Base-by-base conservation (phyloP, 108 stramenopile species). In the Asterionellopsis glacialis region DNA sequence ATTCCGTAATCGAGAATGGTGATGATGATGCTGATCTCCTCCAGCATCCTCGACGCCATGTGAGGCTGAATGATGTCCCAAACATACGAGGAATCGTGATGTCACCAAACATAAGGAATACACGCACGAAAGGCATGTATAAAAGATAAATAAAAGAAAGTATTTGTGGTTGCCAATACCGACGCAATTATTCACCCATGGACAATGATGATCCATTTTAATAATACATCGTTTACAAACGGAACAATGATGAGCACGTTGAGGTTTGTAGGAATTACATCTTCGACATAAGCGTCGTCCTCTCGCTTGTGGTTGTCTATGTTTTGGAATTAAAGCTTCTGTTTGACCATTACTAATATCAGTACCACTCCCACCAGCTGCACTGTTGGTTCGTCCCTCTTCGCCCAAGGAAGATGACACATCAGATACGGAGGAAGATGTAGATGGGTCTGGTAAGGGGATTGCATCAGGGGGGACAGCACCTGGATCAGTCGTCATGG, bases 181-280 rank as follows among this genome's bases (percentile, higher is more conserved):
- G 16, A 99, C 95, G 77, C 97, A 97, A 77, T 99, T 98, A 82
- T 98, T 98, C 41, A 98, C 95, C 98, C 97, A 97, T 19, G 96
- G 95, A 67, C 97, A 98, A 63, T 89, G 84, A 83, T 88, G 94
- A 67, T 95, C 94, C 91, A 95, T 92, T 73, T 95, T 92, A 58
- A 95, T 81, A 33, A 95, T 87, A 65, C 94, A 95, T 55, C 94
- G 65, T 25, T 76, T 73, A 76, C 93, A 95, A n/a, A 95, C 77
- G 60, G 82, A 69, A 60, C 82, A 89, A 67, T 85, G 84, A 75
- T 85, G 93, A 38, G 93, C 93, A 59, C 93, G 82, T 26, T 73
- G 87, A 33, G 93, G 93, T 57, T 95, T 95, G 76, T 83, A 95
- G 5, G 90, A 66, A 10, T 84, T 80, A 70, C 93, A 95, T 19